Evolutionary conservation across 768 basidiomycete genomes (phyloP), one percentile per base, ranked within the genome.

Genomic region (Lactarius quietus): DNA sequence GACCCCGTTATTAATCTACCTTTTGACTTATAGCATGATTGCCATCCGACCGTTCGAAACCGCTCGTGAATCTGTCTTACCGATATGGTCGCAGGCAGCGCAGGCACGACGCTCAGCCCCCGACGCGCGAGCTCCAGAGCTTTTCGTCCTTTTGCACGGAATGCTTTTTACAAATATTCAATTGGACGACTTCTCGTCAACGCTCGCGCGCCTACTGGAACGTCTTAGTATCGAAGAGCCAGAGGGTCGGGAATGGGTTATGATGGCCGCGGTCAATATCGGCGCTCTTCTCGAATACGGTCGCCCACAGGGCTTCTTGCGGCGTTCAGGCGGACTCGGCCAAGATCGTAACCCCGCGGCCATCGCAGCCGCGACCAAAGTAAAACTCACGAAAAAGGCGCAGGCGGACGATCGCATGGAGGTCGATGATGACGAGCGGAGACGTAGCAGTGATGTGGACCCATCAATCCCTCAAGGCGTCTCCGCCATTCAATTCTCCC

Each of bases 161-260:
- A 95, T 98, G 94, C 82, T 99, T 1, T 98, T 98, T 78, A 98
- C 97, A 17, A 89, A 91, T 68, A 93, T 97, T 68, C 84, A 95
- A 68, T 85, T 99, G 31, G 97, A 99, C 74, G 91, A 95, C 73
- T 98, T 98, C 73, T 77, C 84, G 51, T 81, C 87, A 15, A 88
- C 88, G 0, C 83, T 95, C 29, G 89, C 88, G 1, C 88, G 93
- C 23, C 91, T 95, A 73, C 82, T 94, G 60, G 95, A 96, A 74
- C 88, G 92, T 45, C 83, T 96, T 3, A 82, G 87, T 59, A 88
- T 95, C 63, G 92, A 95, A 66, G 86, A 84, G 12, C 88, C 86
- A 0, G 85, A 90, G 69, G 89, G 88, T 72, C 86, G 88, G 33
- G 93, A 96, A 63, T 99, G 97, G 97, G 88, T 93, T 70, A 94